Evolutionary conservation across 768 basidiomycete genomes (phyloP).

Genomic region (Nevesoporus exiguus): DNA sequence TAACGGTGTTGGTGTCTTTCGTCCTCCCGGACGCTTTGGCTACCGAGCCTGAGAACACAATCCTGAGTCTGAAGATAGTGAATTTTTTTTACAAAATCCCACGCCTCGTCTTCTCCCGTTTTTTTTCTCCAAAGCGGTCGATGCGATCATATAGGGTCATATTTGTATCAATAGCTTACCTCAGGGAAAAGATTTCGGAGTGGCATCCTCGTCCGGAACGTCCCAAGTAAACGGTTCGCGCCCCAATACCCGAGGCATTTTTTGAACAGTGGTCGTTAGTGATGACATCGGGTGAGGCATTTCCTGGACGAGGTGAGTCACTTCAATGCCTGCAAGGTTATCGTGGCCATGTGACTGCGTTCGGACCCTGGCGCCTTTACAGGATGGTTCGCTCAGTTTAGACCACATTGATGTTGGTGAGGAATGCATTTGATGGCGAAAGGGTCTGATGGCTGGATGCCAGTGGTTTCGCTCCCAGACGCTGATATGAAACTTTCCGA

Average conservation of each 20-base stretch:
- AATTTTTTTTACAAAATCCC: background rate
- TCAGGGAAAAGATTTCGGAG: too few relatives aligned
- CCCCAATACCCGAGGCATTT: too few relatives aligned
- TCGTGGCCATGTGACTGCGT: background rate
- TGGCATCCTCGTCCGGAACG: too few relatives aligned
- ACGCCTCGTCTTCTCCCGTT: background rate
- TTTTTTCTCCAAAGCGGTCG: background rate
- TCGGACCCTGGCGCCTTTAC: background rate
- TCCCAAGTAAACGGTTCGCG: too few relatives aligned
- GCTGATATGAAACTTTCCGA: background rate
- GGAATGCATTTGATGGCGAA: background rate
- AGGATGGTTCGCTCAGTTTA: constrained; percentile 8
- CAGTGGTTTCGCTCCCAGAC: background rate
- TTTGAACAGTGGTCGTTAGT: too few relatives aligned
- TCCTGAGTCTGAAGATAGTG: background rate
- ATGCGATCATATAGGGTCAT: too few relatives aligned
- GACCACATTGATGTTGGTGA: background rate
- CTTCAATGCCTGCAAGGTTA: too few relatives aligned
- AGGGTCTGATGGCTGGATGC: background rate
- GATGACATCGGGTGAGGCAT: too few relatives aligned
- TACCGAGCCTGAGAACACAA: background rate
- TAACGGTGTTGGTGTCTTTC: too few relatives aligned
- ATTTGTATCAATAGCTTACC: too few relatives aligned
- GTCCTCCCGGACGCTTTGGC: background rate
- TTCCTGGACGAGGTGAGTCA: too few relatives aligned